These are phyloP conservation scores for Wickerhamiella qilinensis DNA, from an alignment of 805 yeast genomes.

Conservation along the genomic window DNA sequence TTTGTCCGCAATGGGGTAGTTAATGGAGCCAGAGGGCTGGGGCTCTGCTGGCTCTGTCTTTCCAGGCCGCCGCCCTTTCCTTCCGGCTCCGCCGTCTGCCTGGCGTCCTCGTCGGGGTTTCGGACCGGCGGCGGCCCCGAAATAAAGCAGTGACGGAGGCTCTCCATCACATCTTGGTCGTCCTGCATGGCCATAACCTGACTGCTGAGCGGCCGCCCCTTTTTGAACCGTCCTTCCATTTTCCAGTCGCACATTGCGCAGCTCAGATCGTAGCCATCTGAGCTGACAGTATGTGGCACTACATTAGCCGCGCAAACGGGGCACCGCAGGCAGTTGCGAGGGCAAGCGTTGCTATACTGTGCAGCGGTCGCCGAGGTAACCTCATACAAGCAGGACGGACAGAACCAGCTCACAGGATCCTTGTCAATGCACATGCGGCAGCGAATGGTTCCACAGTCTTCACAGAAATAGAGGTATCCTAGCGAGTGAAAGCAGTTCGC, in stretches of 20 bases:
- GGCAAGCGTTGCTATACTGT: conserved; percentile 16
- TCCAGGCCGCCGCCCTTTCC: too few species aligned
- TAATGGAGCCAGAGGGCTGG: conserved; percentile 11
- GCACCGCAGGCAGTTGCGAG: conserved; percentile 23
- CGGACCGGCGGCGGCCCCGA: too few species aligned
- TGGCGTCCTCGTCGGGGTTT: too few species aligned
- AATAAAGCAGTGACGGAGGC: too few species aligned
- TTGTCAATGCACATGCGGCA: conserved; percentile 23
- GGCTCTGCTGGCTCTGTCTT: too few species aligned
- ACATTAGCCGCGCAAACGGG: conserved; percentile 19
- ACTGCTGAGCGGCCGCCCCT: conserved; percentile 8
- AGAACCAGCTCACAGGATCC: conserved; percentile 22
- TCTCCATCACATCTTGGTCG: too few species aligned
- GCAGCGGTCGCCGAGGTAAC: conserved; percentile 16
- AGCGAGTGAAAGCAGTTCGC: conserved; percentile 14
- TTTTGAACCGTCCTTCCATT: conserved; percentile 6
- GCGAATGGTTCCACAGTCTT: conserved; percentile 20
- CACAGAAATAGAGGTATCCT: conserved; percentile 23
- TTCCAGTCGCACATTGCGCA: conserved; percentile 17
- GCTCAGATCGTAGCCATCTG: conserved; percentile 5
- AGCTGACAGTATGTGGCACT: conserved; percentile 3
- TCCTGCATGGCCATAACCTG: conserved; percentile 1
- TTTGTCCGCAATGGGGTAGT: conserved; percentile 17
- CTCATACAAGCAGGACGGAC: conserved; percentile 24
- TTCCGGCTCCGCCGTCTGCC: too few species aligned